These are phyloP conservation scores for Colletotrichum spinosum DNA, from an alignment of 2,329 filamentous ascomycete genomes.

Conservation along the genomic window DNA sequence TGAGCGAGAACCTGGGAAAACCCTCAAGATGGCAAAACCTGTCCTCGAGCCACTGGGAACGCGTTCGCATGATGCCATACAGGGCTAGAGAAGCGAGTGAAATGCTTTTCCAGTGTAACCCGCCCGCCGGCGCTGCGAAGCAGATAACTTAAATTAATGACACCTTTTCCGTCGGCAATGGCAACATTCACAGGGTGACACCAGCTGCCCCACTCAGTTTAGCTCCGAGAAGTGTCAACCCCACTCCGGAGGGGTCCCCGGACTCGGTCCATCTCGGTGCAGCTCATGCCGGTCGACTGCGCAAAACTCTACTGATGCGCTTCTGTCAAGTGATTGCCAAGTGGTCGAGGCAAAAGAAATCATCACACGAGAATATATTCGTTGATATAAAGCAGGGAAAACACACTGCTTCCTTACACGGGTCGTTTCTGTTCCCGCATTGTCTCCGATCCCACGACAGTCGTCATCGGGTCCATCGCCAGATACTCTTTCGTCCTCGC, in stretches of 20 bases:
- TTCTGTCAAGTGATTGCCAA: slow-evolving; percentile 2
- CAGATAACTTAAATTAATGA: slow-evolving; percentile 19
- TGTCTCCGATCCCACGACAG: too few species aligned
- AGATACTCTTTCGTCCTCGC: too few species aligned
- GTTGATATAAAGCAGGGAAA: background rate
- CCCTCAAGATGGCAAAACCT: background rate
- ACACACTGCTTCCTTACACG: too few species aligned
- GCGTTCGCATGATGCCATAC: slow-evolving; percentile 2
- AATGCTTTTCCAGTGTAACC: background rate
- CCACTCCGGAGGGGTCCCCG: slow-evolving; percentile 19
- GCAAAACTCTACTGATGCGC: slow-evolving; percentile 15
- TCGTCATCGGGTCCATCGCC: too few species aligned
- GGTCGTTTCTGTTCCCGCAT: too few species aligned
- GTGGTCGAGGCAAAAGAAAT: background rate
- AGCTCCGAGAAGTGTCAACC: slow-evolving; percentile 24
- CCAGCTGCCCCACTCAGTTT: slow-evolving; percentile 24
- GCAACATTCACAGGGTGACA: slow-evolving; percentile 13
- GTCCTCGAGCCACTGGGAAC: too few species aligned
- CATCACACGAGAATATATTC: background rate
- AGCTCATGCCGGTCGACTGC: slow-evolving; percentile 16
- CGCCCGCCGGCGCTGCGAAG: too few species aligned
- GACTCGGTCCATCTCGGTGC: slow-evolving; percentile 34
- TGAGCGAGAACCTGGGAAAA: background rate
- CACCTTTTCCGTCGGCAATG: slow-evolving; percentile 22
- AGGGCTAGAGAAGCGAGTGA: slow-evolving; percentile 6